Conservation (phyloP, 768 basidiomycete genomes). For the Saitozyma sp. region DNA sequence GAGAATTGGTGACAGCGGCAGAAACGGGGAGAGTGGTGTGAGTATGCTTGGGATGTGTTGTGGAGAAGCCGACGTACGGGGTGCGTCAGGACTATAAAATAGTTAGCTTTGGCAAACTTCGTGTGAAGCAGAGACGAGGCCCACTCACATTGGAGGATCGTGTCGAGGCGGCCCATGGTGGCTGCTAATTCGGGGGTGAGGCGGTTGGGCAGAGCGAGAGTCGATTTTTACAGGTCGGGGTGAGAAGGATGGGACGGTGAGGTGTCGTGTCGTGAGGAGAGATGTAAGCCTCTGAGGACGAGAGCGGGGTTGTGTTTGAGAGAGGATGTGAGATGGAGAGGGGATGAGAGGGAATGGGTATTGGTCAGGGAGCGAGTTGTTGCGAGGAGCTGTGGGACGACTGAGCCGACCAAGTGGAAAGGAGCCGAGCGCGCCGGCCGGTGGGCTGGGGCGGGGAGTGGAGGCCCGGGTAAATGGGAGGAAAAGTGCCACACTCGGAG, state of each 20-base stretch:
- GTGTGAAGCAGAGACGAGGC: neutral
- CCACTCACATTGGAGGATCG: constrained; percentile 15
- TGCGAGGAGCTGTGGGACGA: too few species aligned
- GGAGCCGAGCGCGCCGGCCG: too few species aligned
- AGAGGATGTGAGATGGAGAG: constrained; percentile 4
- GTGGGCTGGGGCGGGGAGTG: too few species aligned
- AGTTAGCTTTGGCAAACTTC: neutral
- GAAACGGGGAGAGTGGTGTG: too few species aligned
- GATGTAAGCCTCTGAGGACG: neutral
- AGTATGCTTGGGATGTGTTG: neutral
- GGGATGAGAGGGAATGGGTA: neutral
- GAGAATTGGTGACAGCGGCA: too few species aligned
- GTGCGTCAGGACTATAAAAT: constrained; percentile 25
- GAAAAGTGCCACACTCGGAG: too few species aligned
- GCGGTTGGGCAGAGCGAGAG: neutral
- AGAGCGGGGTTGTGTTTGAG: neutral
- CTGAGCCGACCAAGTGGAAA: too few species aligned
- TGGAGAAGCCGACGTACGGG: constrained; percentile 21
- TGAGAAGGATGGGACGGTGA: neutral
- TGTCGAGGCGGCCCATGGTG: constrained; percentile 16
- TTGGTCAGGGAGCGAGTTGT: too few species aligned
- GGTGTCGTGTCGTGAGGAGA: neutral
- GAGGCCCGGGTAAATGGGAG: too few species aligned
- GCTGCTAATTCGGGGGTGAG: neutral
- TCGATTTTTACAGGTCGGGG: neutral